Conservation (phyloP, 495 filamentous ascomycete genomes). For the Lophiostoma macrostomum region DNA sequence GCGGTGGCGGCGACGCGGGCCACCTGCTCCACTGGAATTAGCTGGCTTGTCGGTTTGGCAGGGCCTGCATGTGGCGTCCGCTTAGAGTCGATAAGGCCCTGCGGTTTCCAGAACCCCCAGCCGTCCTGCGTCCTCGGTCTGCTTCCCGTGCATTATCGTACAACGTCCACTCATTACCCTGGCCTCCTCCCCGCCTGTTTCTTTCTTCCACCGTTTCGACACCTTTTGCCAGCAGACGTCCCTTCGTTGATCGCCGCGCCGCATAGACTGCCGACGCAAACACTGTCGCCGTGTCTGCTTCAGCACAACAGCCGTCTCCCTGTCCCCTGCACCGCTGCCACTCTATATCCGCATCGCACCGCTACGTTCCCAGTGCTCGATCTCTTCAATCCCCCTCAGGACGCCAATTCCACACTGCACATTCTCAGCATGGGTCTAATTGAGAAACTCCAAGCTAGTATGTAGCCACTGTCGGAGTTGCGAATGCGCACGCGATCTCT, state of each 20-base stretch:
- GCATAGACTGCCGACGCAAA: constrained; percentile 6
- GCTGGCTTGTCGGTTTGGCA: too few relatives aligned
- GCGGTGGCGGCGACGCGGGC: too few relatives aligned
- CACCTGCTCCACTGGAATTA: too few relatives aligned
- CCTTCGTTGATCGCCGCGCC: neutral
- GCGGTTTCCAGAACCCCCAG: neutral
- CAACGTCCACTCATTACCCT: neutral
- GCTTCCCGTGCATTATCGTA: neutral
- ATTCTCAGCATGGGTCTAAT: constrained; percentile 32
- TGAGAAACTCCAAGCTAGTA: constrained; percentile 36
- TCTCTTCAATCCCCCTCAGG: neutral
- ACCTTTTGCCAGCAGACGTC: neutral
- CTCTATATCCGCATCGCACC: constrained; percentile 9
- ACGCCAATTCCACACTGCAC: neutral
- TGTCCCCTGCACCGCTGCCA: neutral
- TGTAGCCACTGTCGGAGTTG: neutral
- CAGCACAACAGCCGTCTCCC: constrained; percentile 19
- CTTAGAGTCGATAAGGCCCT: too few relatives aligned
- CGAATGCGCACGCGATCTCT: neutral
- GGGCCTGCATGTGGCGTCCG: too few relatives aligned
- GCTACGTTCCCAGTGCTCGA: constrained; percentile 3
- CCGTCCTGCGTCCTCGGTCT: neutral
- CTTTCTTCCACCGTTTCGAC: neutral
- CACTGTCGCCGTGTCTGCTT: constrained; percentile 1
- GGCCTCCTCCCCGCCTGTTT: constrained; percentile 1